A percentile compares a stretch with the other conserved stretches of the same genome.
phyloP scores from a whole-genome alignment of 768 basidiomycete genomes.

The Tephrocybe sp. region DNA sequence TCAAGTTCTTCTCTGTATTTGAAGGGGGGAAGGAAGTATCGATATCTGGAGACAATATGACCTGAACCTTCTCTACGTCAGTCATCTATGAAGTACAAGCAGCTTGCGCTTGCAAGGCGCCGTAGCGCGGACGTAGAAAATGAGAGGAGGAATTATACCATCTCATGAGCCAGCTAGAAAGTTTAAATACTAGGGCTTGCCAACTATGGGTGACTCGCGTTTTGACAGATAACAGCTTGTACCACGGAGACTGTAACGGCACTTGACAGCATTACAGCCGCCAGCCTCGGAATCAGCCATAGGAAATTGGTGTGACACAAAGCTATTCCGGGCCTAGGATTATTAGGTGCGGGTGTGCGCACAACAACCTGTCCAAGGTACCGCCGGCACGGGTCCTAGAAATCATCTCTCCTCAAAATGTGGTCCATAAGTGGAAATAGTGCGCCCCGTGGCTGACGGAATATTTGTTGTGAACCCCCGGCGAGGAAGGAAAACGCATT shows the following conservation, averaged over 20 bases:
- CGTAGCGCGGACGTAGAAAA: not conserved
- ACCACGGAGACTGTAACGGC: not conserved
- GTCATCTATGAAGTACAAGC: conserved; percentile 11
- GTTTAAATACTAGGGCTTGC: conserved; percentile 11
- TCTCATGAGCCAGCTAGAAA: not conserved
- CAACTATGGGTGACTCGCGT: conserved; percentile 5
- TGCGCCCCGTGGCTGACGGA: conserved; percentile 6
- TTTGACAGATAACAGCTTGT: conserved; percentile 1
- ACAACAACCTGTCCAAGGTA: not conserved
- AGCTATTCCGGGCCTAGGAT: not conserved
- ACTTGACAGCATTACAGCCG: conserved; percentile 9
- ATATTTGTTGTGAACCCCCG: conserved; percentile 1
- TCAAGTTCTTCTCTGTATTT: not conserved
- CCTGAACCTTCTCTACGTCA: conserved; percentile 17
- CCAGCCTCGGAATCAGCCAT: conserved; percentile 6
- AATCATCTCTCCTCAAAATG: not conserved
- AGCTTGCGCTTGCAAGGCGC: conserved; percentile 3
- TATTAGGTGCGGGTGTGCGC: not conserved
- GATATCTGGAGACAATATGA: conserved; percentile 6
- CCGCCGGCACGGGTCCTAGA: not conserved
- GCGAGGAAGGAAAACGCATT: conserved; percentile 1
- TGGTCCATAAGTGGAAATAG: not conserved
- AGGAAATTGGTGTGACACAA: not conserved
- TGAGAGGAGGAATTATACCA: not conserved
- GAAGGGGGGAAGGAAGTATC: not conserved